These are phyloP conservation scores for Gillenia trifoliata DNA, from an alignment of 306 rosid genomes.

Conservation along the genomic window DNA sequence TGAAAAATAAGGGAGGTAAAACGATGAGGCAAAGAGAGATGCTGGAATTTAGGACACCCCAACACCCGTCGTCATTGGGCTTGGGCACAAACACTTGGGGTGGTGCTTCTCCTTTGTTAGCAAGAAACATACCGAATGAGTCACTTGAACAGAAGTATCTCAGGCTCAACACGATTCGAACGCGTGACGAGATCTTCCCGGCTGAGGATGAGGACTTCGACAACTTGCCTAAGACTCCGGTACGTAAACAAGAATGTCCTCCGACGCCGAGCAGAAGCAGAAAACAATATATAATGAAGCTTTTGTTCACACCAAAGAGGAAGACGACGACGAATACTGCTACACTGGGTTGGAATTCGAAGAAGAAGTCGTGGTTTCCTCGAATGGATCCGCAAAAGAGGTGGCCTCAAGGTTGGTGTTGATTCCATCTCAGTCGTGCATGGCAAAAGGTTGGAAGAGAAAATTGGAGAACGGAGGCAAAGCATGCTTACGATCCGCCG, in stretches of 20 bases:
- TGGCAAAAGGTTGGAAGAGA: background rate
- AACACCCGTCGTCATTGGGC: constrained; percentile 45
- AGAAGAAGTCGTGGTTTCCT: constrained; percentile 39
- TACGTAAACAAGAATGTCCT: background rate
- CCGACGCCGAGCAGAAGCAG: background rate
- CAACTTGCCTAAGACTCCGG: background rate
- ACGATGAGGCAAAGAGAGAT: constrained; percentile 26
- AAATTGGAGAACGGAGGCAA: background rate
- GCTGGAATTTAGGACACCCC: constrained; percentile 65
- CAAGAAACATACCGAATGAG: constrained; percentile 59
- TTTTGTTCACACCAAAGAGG: constrained; percentile 20
- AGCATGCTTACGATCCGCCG: background rate
- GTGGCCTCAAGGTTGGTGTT: constrained; percentile 86
- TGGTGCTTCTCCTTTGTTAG: constrained; percentile 79
- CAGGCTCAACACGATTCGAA: constrained; percentile 36
- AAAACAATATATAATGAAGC: constrained; percentile 19
- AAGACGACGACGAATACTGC: background rate
- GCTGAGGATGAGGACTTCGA: background rate
- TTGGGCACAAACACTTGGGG: constrained; percentile 68
- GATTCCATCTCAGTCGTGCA: background rate
- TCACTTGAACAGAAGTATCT: constrained; percentile 57
- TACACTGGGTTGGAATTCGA: constrained; percentile 25
- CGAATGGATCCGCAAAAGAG: constrained; percentile 44
- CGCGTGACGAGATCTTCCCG: constrained; percentile 46
- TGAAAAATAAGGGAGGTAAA: background rate